A percentile compares a stretch with the other conserved stretches of the same genome.
Evolutionary conservation across 257 asterid genomes (phyloP).

Genomic region (Solanum lycopersicoides): DNA sequence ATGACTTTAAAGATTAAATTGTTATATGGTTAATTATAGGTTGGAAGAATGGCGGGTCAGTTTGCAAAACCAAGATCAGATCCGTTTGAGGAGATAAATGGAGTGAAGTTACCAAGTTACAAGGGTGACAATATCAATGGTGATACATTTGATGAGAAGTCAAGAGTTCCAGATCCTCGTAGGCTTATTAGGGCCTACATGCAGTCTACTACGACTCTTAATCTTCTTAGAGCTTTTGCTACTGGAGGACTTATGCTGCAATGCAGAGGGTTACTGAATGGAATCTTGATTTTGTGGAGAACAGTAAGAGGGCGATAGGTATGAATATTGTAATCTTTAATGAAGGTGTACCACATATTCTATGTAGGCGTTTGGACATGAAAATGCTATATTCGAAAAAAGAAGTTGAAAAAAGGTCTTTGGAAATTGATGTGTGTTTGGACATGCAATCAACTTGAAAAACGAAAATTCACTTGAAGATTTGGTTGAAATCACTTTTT

Average conservation of each 20-base stretch:
- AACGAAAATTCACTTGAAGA: neutral
- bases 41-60: slow-evolving; percentile 84
- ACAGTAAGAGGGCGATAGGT: slow-evolving; percentile 81
- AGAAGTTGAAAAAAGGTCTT: too few relatives aligned
- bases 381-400: neutral
- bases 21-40: slow-evolving; percentile 23
- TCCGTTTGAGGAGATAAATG: slow-evolving; percentile 42
- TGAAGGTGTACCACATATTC: neutral
- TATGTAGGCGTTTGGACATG: neutral
- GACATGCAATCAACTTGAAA: too few relatives aligned
- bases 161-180: slow-evolving; percentile 65
- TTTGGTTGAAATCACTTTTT: neutral
- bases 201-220: slow-evolving; percentile 75
- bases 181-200: slow-evolving; percentile 72
- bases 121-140: slow-evolving; percentile 78
- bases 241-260: slow-evolving; percentile 87
- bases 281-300: slow-evolving; percentile 77
- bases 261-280: slow-evolving; percentile 83
- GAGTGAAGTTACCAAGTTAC: slow-evolving; percentile 72
- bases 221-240: slow-evolving; percentile 69
- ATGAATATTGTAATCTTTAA: neutral
- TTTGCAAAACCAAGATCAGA: slow-evolving; percentile 75
- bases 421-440: too few relatives aligned
- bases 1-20: neutral
- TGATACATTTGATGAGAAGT: slow-evolving; percentile 48